Percentiles rank a stretch among this genome's conserved stretches.
These are phyloP conservation scores for Yarrowia porcina DNA, from an alignment of 805 yeast species.

Conservation along the genomic window DNA sequence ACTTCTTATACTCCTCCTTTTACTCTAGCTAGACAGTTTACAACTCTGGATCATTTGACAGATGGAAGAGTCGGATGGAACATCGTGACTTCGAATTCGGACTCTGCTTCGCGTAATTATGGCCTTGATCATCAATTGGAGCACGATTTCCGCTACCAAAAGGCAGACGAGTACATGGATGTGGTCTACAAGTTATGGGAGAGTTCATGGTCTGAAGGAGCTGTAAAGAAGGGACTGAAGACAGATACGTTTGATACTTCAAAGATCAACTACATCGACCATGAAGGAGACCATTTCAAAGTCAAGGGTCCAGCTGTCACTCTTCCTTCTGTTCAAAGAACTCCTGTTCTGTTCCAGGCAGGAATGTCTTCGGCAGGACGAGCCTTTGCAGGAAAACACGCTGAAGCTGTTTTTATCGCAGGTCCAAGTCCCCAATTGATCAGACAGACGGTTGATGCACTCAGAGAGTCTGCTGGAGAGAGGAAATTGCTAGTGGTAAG, in stretches of 20 bases:
- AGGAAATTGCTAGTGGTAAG: not conserved
- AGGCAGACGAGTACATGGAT: constrained; percentile 44
- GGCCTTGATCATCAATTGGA: constrained; percentile 41
- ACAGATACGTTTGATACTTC: constrained; percentile 36
- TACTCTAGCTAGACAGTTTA: constrained; percentile 45
- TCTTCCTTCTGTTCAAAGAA: constrained; percentile 45
- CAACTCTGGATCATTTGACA: constrained; percentile 46
- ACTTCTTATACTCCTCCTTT: constrained; percentile 46
- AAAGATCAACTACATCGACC: constrained; percentile 44
- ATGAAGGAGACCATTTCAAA: constrained; percentile 43
- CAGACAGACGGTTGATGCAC: constrained; percentile 36
- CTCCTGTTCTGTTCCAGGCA: constrained; percentile 47
- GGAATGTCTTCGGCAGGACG: constrained; percentile 45
- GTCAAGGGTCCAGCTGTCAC: constrained; percentile 47
- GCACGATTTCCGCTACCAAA: constrained; percentile 45
- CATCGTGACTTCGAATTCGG: constrained; percentile 45
- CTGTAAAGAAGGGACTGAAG: constrained; percentile 36
- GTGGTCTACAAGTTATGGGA: constrained; percentile 43
- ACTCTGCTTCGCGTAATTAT: constrained; percentile 44
- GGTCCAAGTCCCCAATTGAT: constrained; percentile 39
- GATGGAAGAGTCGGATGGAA: constrained; percentile 51
- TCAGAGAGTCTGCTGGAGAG: constrained; percentile 39
- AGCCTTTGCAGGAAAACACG: constrained; percentile 45
- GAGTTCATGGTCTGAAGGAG: constrained; percentile 47
- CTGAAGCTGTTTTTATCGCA: constrained; percentile 44